phyloP scores from a whole-genome alignment of 139 green algal genomes.

The Coelastrella sp. region DNA sequence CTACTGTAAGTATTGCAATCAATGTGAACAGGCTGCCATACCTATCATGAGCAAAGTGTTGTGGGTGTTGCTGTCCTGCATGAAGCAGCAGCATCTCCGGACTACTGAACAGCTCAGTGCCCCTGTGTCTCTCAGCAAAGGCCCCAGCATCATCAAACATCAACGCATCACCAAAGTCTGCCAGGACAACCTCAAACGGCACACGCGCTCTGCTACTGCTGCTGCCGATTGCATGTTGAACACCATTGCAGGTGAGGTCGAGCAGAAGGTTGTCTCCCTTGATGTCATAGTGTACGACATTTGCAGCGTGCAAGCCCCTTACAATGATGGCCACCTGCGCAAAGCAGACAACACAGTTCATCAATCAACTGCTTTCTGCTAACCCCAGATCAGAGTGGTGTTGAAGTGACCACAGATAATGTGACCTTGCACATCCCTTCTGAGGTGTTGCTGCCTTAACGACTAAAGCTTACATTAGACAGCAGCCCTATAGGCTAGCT shows the following conservation, averaged over 20 bases:
- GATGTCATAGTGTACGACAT: conserved; percentile 87
- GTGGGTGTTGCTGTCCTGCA: background rate
- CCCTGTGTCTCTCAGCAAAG: conserved; percentile 59
- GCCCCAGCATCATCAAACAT: conserved; percentile 33
- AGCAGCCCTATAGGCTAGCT: too few species aligned
- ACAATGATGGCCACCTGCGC: conserved; percentile 52
- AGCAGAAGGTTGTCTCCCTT: conserved; percentile 89
- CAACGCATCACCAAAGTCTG: conserved; percentile 76
- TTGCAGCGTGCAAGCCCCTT: conserved; percentile 45
- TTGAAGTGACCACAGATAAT: too few species aligned
- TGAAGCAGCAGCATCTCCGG: conserved; percentile 81
- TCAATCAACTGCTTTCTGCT: too few species aligned
- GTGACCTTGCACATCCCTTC: too few species aligned
- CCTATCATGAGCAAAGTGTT: conserved; percentile 38
- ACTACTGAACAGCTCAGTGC: conserved; percentile 77
- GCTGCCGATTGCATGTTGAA: background rate
- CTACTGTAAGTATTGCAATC: too few species aligned
- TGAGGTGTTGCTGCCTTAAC: too few species aligned
- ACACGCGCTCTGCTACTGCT: conserved; percentile 23
- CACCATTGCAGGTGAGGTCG: conserved; percentile 49
- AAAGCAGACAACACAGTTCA: background rate
- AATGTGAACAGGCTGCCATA: too few species aligned
- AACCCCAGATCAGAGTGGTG: too few species aligned
- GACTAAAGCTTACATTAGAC: too few species aligned
- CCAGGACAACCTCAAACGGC: conserved; percentile 64